Base-by-base conservation (phyloP, 192 early-diverging fungal species). In the Entomortierella chlamydospora region DNA sequence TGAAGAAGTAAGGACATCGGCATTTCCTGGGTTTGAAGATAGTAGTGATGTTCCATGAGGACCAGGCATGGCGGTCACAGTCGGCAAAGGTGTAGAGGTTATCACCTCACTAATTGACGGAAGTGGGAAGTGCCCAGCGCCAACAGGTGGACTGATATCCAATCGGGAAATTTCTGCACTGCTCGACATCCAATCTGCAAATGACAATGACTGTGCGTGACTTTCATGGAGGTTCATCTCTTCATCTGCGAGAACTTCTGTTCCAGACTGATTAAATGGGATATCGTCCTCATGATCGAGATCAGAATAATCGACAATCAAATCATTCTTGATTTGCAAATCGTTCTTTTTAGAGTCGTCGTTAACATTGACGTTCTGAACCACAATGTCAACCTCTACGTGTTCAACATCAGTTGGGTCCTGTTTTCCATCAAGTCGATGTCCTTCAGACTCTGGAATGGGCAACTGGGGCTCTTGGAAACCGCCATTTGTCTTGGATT, bases 121-220 rank as follows among this genome's bases (percentile, higher is more conserved):
- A 18, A 54, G 25, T 8, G 65, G 50, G 29, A 57, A 54, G 13
- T 45, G 39, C 26, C 59, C 66, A 11, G 41, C 0, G 4, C 12
- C n/a, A 17, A 37, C 17, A 22, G 76, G 76, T 2, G 76, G 60
- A 59, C 61, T 70, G 33, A 79, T 70, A 20, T 79, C 76, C 2
- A 79, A 68, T 30, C 76, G 54, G 2, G 76, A 79, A 17, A 79
- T 79, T 42, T 79, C 76, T 65, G 68, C 76, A 29, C 76, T 79
- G 31, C 76, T 79, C 1, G 76, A 79, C 76, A 79, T 79, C 76
- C 76, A 79, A 22, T 79, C 76, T 29, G 76, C 76, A 70, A 79
- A 79, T 4, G 76, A 79, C 54, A 79, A 79, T 4, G 76, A 79
- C 54, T 79, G 68, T 18, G 68, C 76, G 23, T 79, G 76, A 25